phyloP scores from a whole-genome alignment of 768 basidiomycete genomes.

The Suillus subalutaceus region DNA sequence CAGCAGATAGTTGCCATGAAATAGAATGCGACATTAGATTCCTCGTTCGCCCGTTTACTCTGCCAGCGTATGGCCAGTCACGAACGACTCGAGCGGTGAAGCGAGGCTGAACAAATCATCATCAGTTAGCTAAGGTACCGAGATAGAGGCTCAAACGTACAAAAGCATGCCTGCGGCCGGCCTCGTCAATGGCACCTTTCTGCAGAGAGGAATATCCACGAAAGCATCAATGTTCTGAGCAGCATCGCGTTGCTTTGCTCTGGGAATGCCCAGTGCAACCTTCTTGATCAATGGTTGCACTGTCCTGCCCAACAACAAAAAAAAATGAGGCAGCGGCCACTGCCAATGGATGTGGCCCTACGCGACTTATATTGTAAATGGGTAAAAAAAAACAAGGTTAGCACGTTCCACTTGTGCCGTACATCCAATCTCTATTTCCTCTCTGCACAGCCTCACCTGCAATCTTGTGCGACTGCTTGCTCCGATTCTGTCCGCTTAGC shows the following conservation, averaged over 20 bases:
- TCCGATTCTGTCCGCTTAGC: background rate
- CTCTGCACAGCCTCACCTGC: background rate
- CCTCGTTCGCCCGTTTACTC: conserved; percentile 82
- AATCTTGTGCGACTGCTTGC: background rate
- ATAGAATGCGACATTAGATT: conserved; percentile 46
- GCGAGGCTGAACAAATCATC: conserved; percentile 56
- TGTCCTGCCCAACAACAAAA: too few species aligned
- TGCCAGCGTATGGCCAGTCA: conserved; percentile 82
- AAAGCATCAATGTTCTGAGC: too few species aligned
- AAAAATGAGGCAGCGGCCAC: too few species aligned
- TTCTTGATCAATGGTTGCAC: too few species aligned
- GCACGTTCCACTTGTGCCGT: too few species aligned
- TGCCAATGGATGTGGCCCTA: too few species aligned
- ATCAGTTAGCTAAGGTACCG: background rate
- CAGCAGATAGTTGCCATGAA: background rate
- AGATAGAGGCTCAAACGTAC: conserved; percentile 45
- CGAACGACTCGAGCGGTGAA: conserved; percentile 77
- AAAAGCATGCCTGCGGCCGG: conserved; percentile 74
- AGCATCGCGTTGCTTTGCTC: too few species aligned
- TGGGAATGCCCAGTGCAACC: too few species aligned
- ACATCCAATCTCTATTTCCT: background rate
- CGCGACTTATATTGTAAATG: background rate
- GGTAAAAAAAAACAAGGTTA: background rate
- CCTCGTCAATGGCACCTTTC: conserved; percentile 75
- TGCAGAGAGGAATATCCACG: conserved; percentile 38